Conservation (phyloP, 2,329 filamentous ascomycete genomes). For the Cladobotryum mycophilum region DNA sequence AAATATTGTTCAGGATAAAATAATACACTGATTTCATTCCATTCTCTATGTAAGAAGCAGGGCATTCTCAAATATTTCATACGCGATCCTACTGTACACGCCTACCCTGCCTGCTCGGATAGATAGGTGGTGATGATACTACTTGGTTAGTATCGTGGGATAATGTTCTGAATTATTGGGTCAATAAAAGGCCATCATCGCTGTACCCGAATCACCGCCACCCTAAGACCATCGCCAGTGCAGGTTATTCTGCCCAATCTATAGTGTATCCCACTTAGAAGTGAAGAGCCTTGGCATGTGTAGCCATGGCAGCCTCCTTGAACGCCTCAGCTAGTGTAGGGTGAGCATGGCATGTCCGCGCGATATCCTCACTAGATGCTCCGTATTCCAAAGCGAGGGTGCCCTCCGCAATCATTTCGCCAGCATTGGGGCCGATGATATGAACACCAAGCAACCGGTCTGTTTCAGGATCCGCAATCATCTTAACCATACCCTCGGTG, state of each 20-base stretch:
- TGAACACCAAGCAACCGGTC: constrained; percentile 93
- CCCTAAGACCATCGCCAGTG: neutral
- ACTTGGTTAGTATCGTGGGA: too few relatives aligned
- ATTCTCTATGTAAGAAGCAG: neutral
- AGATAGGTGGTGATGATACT: too few relatives aligned
- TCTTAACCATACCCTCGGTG: constrained; percentile 93
- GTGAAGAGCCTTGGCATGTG: constrained; percentile 92
- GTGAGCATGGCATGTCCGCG: constrained; percentile 92
- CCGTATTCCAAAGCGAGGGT: constrained; percentile 95
- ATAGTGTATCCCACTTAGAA: constrained; percentile 50
- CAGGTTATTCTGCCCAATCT: neutral
- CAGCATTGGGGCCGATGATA: constrained; percentile 92
- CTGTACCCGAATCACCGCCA: too few relatives aligned
- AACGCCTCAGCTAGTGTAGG: constrained; percentile 95
- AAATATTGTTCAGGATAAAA: neutral
- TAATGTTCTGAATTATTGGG: too few relatives aligned
- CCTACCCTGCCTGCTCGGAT: neutral
- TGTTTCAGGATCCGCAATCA: constrained; percentile 92
- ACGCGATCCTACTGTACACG: neutral
- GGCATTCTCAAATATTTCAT: neutral
- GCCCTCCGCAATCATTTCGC: constrained; percentile 99
- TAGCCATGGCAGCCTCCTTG: constrained; percentile 99
- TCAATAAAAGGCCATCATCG: too few relatives aligned
- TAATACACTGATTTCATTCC: neutral
- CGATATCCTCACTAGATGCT: constrained; percentile 90